A percentile compares a stretch with the other conserved stretches of the same genome.
phyloP scores from a whole-genome alignment of 1,284 basidiomycete genomes.

The Cryptococcus floricola region DNA sequence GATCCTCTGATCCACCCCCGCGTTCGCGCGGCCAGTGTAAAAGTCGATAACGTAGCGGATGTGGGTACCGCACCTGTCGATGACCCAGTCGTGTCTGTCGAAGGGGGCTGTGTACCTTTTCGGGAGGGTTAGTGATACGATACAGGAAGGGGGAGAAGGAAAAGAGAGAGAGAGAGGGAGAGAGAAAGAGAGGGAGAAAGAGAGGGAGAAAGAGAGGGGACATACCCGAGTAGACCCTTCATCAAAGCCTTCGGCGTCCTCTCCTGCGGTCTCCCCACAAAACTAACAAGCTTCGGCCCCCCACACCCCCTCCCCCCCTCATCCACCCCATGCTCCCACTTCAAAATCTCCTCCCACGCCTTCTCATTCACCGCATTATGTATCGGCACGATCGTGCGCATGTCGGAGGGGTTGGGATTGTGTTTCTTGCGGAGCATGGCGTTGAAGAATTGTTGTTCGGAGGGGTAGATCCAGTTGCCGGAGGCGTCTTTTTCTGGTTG shows the following conservation, averaged over 20 bases:
- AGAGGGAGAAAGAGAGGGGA: constrained; percentile 11
- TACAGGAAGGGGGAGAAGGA: neutral
- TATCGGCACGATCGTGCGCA: constrained; percentile 94
- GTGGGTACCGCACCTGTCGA: constrained; percentile 83
- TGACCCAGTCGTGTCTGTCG: constrained; percentile 95
- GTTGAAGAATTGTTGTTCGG: constrained; percentile 91
- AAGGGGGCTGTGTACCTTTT: constrained; percentile 85
- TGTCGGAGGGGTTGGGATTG: constrained; percentile 69
- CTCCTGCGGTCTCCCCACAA: constrained; percentile 52
- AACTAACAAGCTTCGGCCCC: constrained; percentile 54
- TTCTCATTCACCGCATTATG: constrained; percentile 99
- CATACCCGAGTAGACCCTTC: constrained; percentile 81
- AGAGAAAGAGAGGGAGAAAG: no score
- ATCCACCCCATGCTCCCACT: constrained; percentile 80
- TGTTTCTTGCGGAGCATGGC: constrained; percentile 94
- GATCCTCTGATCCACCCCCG: constrained; percentile 41
- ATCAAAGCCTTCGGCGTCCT: constrained; percentile 74
- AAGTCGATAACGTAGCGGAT: constrained; percentile 98
- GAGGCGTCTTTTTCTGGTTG: constrained; percentile 26
- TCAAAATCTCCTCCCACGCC: constrained; percentile 84
- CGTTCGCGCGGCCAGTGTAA: constrained; percentile 88
- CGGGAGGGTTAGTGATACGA: neutral
- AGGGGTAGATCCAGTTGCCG: constrained; percentile 94
- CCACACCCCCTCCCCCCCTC: constrained; percentile 66
- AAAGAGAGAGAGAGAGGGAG: neutral